Evolutionary conservation across 2,329 filamentous ascomycete species (phyloP), one percentile per base, ranked within the genome.

Genomic region (Helicocarpus griseus): DNA sequence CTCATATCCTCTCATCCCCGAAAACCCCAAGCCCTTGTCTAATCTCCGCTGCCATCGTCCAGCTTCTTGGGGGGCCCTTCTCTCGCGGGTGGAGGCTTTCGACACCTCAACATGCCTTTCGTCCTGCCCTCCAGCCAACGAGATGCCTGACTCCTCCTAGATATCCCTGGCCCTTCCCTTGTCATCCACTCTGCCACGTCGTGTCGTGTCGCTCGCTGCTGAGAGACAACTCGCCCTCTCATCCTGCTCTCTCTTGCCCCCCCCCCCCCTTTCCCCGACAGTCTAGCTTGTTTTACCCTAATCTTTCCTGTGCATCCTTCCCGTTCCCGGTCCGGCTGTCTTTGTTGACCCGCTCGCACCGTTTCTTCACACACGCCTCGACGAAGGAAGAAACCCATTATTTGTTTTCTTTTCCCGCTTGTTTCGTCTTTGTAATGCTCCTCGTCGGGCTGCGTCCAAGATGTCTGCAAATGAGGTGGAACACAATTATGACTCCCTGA

Each of bases 391-490:
- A n/a, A n/a, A 5, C 44, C 24, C 17, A 24, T 13, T n/a, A 7
- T 48, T 48, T 14, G 14, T 36, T 48, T 33, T 47, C 49, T 53
- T 17, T 47, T 47, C 48, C 28, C 33, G 50, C 51, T 47, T 49
- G 41, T 49, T 51, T 49, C 39, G 36, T 54, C 61, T 62, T 63
- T 60, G 61, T 62, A 61, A 61, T 56, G 57, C 60, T 61, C 60
- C 57, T 57, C 57, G 53, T 57, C 54, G 58, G 60, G 57, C 59
- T 59, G 57, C 61, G 65, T 65, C 64, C 69, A 70, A 67, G 59
- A 51, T 51, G 49, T 41, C 70, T 63, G 66, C 66, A 63, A 64
- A 63, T 60, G 61, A 68, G 65, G 61, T 66, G 61, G 64, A 72
- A 57, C 68, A 69, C 59, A 61, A 64, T 60, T 66, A 64, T 63